These are phyloP conservation scores for Xanthoceras sorbifolium DNA, from an alignment of 345 rosid species.

Conservation along the genomic window DNA sequence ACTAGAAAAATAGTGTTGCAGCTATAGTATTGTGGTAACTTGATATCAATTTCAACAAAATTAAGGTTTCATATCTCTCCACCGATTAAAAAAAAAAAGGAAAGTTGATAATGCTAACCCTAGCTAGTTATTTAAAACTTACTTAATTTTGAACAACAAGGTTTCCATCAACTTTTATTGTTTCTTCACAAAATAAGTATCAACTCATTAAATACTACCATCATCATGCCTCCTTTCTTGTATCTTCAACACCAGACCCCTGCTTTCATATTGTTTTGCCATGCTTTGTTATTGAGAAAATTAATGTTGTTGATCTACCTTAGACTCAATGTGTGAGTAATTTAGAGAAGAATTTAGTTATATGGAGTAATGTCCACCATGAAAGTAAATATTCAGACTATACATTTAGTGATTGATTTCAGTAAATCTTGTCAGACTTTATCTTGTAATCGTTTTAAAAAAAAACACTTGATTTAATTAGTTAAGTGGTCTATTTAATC, in stretches of 20 bases:
- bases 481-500: neutral
- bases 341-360: neutral
- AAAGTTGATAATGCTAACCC: neutral
- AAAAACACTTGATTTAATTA: neutral
- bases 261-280: neutral
- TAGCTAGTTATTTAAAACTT: neutral
- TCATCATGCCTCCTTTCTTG: neutral
- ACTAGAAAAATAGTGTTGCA: too few species aligned
- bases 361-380: neutral
- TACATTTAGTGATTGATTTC: too few species aligned
- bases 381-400: too few species aligned
- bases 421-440: too few species aligned
- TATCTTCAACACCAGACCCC: neutral
- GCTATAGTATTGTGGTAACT: too few species aligned
- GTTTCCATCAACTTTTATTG: neutral
- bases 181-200: neutral
- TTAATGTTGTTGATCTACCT: constrained; percentile 1
- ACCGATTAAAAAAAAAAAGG: too few species aligned
- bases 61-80: too few species aligned
- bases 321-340: neutral
- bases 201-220: too few species aligned
- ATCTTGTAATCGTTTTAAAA: too few species aligned
- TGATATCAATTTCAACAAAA: too few species aligned
- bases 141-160: neutral
- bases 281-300: neutral